Percentiles rank a stretch among this genome's conserved stretches.
phyloP scores from a whole-genome alignment of 176 grass and related monocot species.

The Oryza brachyantha region DNA sequence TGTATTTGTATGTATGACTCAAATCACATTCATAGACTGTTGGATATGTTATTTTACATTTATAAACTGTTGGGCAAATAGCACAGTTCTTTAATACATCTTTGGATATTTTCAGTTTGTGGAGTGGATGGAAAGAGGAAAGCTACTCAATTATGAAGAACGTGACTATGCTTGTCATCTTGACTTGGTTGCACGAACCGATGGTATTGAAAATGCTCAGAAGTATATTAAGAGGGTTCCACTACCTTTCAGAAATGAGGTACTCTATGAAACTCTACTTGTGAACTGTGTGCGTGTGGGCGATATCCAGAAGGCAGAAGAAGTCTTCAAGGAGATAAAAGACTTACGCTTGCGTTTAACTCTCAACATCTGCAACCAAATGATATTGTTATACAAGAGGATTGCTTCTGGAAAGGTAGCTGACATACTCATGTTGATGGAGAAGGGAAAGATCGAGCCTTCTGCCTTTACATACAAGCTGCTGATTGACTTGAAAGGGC shows the following conservation, averaged over 20 bases:
- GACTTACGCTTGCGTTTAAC: slow-evolving; percentile 53
- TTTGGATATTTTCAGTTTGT: slow-evolving; percentile 58
- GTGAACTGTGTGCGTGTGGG: slow-evolving; percentile 47
- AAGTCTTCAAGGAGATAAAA: slow-evolving; percentile 77
- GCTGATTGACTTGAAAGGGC: slow-evolving; percentile 67
- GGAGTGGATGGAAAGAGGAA: slow-evolving; percentile 55
- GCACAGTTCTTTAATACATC: not conserved
- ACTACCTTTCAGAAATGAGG: slow-evolving; percentile 50
- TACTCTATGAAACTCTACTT: slow-evolving; percentile 60
- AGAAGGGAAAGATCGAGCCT: slow-evolving; percentile 61
- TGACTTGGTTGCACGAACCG: slow-evolving; percentile 66
- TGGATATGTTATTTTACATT: not conserved
- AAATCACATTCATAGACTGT: not conserved
- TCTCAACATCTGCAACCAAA: slow-evolving; percentile 65
- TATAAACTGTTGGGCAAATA: not conserved
- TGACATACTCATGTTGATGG: slow-evolving; percentile 63
- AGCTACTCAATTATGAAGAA: slow-evolving; percentile 50
- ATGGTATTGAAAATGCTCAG: slow-evolving; percentile 60
- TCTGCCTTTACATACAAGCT: slow-evolving; percentile 66
- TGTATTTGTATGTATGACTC: not conserved
- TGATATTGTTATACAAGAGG: slow-evolving; percentile 72
- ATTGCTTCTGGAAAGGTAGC: slow-evolving; percentile 45
- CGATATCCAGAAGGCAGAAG: slow-evolving; percentile 60
- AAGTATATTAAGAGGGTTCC: slow-evolving; percentile 60
- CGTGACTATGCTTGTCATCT: slow-evolving; percentile 67